phyloP scores from a whole-genome alignment of 106 monocot species.

The Phalaenopsis aphrodite region DNA sequence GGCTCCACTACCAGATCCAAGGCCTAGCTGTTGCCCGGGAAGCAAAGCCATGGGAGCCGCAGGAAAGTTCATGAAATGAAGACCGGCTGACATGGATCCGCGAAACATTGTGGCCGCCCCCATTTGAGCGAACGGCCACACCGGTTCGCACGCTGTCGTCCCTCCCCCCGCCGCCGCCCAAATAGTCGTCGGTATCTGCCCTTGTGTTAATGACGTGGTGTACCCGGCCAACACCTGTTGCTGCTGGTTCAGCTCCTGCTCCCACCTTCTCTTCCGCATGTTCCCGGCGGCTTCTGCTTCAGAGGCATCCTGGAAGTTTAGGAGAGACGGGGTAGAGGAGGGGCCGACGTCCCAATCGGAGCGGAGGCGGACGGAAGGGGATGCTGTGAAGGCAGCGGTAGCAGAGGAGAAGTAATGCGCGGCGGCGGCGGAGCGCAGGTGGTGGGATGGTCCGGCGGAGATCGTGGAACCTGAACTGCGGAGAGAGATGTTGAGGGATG shows the following conservation, averaged over 20 bases:
- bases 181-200: conserved; percentile 30
- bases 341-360: conserved; percentile 7
- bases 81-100: conserved; percentile 43
- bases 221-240: conserved; percentile 44
- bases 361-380: conserved; percentile 7
- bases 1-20: conserved; percentile 3
- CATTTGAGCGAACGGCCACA: conserved; percentile 41
- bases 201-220: conserved; percentile 17
- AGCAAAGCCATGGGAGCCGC: conserved; percentile 35
- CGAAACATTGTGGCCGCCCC: conserved; percentile 40
- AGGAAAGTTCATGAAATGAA: conserved; percentile 81
- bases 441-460: conserved; percentile 32
- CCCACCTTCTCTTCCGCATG: conserved; percentile 60
- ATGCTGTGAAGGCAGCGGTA: not conserved
- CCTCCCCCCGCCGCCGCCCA: conserved; percentile 28
- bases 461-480: conserved; percentile 48
- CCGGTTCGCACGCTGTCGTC: not conserved
- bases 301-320: conserved; percentile 23
- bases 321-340: conserved; percentile 18
- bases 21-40: conserved; percentile 41
- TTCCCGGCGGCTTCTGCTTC: conserved; percentile 25
- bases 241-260: conserved; percentile 22
- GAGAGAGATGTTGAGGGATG: conserved; percentile 64
- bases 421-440: conserved; percentile 12
- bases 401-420: conserved; percentile 18